These are phyloP conservation scores for Exophiala phaeomuriformis DNA, from an alignment of 2,329 filamentous ascomycete species.

Conservation along the genomic window DNA sequence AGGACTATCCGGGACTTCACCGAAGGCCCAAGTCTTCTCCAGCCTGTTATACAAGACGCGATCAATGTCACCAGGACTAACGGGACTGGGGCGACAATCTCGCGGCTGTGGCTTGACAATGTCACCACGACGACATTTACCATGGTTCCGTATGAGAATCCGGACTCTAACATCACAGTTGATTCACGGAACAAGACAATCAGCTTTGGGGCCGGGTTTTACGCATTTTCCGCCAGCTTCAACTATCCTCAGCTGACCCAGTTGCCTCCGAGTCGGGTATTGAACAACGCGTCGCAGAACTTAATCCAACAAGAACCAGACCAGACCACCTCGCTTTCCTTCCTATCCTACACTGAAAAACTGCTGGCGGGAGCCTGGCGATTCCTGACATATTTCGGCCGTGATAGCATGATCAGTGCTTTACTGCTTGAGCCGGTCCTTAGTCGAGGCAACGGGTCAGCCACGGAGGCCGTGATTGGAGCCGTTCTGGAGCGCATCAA, in stretches of 20 bases:
- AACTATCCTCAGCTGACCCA: conserved; percentile 57
- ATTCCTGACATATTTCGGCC: conserved; percentile 60
- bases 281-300: conserved; percentile 43
- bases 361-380: conserved; percentile 59
- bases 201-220: conserved; percentile 47
- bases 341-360: conserved; percentile 58
- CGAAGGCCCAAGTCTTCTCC: conserved; percentile 50
- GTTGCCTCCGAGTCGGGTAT: conserved; percentile 43
- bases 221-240: conserved; percentile 52
- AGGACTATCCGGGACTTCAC: conserved; percentile 57
- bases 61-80: conserved; percentile 38
- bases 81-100: conserved; percentile 43
- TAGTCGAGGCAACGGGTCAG: conserved; percentile 48
- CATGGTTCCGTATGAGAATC: conserved; percentile 36
- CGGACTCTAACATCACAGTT: conserved; percentile 29
- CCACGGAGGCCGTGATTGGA: conserved; percentile 55
- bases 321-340: conserved; percentile 50
- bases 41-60: conserved; percentile 49
- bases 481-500: conserved; percentile 57
- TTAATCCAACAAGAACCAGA: conserved; percentile 43
- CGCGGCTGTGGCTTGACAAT: conserved; percentile 56
- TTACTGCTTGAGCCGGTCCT: conserved; percentile 53
- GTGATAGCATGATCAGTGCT: conserved; percentile 57
- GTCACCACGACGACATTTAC: conserved; percentile 50
- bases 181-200: conserved; percentile 40